Conservation (phyloP, 345 rosid genomes). For the Bruguiera gymnorhiza region DNA sequence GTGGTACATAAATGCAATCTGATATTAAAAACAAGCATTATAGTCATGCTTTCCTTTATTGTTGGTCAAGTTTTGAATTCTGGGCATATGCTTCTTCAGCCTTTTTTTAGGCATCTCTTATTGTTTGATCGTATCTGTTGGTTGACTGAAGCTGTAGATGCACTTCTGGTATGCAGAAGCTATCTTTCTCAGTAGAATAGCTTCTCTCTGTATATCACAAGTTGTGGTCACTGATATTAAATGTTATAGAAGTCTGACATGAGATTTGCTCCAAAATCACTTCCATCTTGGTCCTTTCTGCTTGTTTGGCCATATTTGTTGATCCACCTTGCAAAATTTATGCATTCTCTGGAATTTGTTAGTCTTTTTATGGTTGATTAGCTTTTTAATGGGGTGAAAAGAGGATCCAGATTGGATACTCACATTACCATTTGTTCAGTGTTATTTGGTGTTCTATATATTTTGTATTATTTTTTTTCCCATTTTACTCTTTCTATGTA, state of each 20-base stretch:
- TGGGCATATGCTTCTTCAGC: slow-evolving; percentile 40
- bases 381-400: not conserved
- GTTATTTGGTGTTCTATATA: not conserved
- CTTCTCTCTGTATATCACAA: not conserved
- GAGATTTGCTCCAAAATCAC: too few species aligned
- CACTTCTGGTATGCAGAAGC: not conserved
- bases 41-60: slow-evolving; percentile 33
- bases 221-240: not conserved
- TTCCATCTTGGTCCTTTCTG: not conserved
- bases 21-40: slow-evolving; percentile 40
- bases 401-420: too few species aligned
- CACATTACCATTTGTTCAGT: not conserved
- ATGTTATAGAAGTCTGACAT: not conserved
- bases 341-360: not conserved
- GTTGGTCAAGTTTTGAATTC: slow-evolving; percentile 34
- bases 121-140: not conserved
- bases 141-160: not conserved
- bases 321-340: not conserved
- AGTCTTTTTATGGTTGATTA: not conserved
- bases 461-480: not conserved
- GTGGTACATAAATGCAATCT: slow-evolving; percentile 36
- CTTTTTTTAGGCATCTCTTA: slow-evolving; percentile 1
- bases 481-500: not conserved
- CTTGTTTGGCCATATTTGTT: not conserved
- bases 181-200: not conserved